Percentiles rank a stretch among this genome's conserved stretches.
phyloP scores from a whole-genome alignment of 2,329 filamentous ascomycete genomes.

The Penicillium digitatum region DNA sequence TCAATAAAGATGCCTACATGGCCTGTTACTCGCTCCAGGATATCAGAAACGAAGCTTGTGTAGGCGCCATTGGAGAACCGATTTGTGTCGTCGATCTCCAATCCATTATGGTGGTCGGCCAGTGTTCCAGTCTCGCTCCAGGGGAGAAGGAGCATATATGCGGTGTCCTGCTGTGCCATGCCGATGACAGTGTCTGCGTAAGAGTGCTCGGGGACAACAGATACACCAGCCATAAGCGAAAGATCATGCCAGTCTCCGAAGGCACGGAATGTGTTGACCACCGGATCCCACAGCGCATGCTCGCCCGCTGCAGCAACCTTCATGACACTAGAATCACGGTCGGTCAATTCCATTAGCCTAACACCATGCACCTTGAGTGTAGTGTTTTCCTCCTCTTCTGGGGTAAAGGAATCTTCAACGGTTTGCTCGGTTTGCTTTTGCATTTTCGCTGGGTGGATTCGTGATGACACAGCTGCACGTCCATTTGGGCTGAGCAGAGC shows the following conservation, averaged over 20 bases:
- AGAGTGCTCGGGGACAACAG: slow-evolving; percentile 70
- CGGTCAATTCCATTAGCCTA: slow-evolving; percentile 81
- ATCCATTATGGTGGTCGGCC: slow-evolving; percentile 58
- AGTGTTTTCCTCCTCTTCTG: slow-evolving; percentile 18
- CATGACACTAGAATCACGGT: slow-evolving; percentile 94
- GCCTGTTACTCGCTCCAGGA: slow-evolving; percentile 61
- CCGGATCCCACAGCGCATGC: slow-evolving; percentile 67
- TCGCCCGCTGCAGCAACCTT: slow-evolving; percentile 80
- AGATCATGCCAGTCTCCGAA: slow-evolving; percentile 82
- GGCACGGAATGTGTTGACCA: slow-evolving; percentile 86
- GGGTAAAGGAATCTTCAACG: slow-evolving; percentile 21
- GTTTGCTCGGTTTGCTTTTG: slow-evolving; percentile 20
- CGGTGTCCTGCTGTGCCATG: slow-evolving; percentile 64
- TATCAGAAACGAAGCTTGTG: slow-evolving; percentile 66
- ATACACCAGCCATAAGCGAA: slow-evolving; percentile 74
- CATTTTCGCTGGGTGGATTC: slow-evolving; percentile 34
- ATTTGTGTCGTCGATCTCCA: slow-evolving; percentile 50
- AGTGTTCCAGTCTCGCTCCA: slow-evolving; percentile 83
- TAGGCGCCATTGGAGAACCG: slow-evolving; percentile 62
- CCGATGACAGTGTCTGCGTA: slow-evolving; percentile 73
- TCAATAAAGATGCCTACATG: slow-evolving; percentile 78
- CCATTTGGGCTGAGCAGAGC: slow-evolving; percentile 65
- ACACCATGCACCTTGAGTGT: slow-evolving; percentile 74
- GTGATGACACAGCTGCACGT: slow-evolving; percentile 30
- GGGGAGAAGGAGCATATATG: slow-evolving; percentile 75